Evolutionary conservation across 2,329 filamentous ascomycete species (phyloP).

Genomic region (Talaromyces pinophilus): DNA sequence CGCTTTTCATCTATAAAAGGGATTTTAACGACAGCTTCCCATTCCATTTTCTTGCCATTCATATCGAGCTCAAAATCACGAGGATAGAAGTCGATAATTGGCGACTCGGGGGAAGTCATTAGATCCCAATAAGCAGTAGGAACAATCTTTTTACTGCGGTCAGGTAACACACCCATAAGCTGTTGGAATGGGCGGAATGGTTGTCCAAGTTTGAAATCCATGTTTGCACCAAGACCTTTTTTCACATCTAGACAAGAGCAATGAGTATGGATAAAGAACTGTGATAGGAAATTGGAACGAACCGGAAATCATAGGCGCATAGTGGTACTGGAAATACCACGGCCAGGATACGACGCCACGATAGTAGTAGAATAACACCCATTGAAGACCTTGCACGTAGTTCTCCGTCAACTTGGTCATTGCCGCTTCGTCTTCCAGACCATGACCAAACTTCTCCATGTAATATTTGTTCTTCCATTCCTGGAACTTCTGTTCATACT

Average conservation of each 20-base stretch:
- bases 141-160: conserved; percentile 96
- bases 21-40: conserved; percentile 98
- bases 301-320: conserved; percentile 93
- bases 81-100: conserved; percentile 97
- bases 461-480: conserved; percentile 97
- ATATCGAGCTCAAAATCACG: conserved; percentile 96
- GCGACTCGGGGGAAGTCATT: conserved; percentile 87
- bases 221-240: conserved; percentile 80
- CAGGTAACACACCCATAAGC: conserved; percentile 95
- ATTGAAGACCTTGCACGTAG: conserved; percentile 95
- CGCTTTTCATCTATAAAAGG: conserved; percentile 95
- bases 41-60: conserved; percentile 99
- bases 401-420: conserved; percentile 85
- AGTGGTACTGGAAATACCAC: conserved; percentile 97
- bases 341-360: conserved; percentile 96
- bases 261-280: not conserved
- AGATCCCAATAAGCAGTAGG: conserved; percentile 82
- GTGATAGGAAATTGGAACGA: conserved; percentile 23
- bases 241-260: conserved; percentile 67
- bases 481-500: conserved; percentile 87
- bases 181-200: conserved; percentile 95
- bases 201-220: conserved; percentile 91
- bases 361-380: conserved; percentile 99
- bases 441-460: conserved; percentile 86
- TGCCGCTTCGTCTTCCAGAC: conserved; percentile 75